These are phyloP conservation scores for Hypoxylon sp. DNA, from an alignment of 2,329 filamentous ascomycete species.

Conservation along the genomic window DNA sequence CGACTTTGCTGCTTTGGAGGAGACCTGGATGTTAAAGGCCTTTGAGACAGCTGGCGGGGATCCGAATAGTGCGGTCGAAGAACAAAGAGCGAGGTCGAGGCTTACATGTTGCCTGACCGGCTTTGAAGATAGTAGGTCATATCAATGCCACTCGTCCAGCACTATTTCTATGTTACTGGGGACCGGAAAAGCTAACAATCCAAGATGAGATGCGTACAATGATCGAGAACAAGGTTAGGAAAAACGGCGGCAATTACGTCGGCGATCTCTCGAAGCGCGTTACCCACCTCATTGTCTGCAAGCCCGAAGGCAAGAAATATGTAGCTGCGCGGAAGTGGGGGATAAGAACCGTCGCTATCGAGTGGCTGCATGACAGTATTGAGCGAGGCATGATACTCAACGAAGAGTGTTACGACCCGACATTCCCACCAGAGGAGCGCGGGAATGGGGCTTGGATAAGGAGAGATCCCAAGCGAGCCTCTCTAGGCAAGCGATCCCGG, in stretches of 20 bases:
- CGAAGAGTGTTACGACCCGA: slow-evolving; percentile 83
- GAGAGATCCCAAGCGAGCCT: slow-evolving; percentile 54
- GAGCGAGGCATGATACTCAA: slow-evolving; percentile 90
- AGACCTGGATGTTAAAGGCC: slow-evolving; percentile 67
- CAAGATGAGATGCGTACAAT: slow-evolving; percentile 70
- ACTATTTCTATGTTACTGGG: neutral
- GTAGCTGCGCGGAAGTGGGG: slow-evolving; percentile 84
- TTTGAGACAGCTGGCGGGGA: slow-evolving; percentile 64
- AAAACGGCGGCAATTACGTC: slow-evolving; percentile 83
- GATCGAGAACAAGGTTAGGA: slow-evolving; percentile 71
- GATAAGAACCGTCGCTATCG: slow-evolving; percentile 78
- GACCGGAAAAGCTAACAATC: slow-evolving; percentile 16
- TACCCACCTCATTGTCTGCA: slow-evolving; percentile 85
- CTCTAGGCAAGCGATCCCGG: slow-evolving; percentile 67
- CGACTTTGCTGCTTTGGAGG: slow-evolving; percentile 74
- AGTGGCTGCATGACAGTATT: slow-evolving; percentile 87
- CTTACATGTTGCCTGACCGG: slow-evolving; percentile 65
- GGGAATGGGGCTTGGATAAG: slow-evolving; percentile 80
- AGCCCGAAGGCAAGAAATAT: slow-evolving; percentile 88
- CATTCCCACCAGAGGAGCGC: slow-evolving; percentile 72
- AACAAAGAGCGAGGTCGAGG: slow-evolving; percentile 47
- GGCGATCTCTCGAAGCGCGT: slow-evolving; percentile 86
- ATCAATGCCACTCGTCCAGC: neutral
- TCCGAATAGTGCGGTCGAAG: slow-evolving; percentile 40
- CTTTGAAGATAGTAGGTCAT: slow-evolving; percentile 58